Evolutionary conservation across 2,329 filamentous ascomycete species (phyloP), one percentile per base, ranked within the genome.

Genomic region (Gaeumannomyces sp.): DNA sequence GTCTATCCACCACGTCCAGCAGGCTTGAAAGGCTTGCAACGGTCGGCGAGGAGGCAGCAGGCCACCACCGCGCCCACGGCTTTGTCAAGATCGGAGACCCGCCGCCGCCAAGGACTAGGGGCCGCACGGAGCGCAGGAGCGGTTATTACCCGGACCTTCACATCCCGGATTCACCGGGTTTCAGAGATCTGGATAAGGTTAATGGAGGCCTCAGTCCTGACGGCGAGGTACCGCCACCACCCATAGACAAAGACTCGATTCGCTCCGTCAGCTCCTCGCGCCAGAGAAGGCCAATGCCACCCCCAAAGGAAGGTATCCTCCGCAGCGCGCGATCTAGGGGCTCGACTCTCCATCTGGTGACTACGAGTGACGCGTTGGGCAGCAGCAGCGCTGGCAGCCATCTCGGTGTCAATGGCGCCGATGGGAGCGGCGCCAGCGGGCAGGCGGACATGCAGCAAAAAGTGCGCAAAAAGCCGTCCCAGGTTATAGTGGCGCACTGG

Each of bases 1-100:
- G 94, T 57, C 81, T 98, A 60, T 98, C 95, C 67, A 92, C 91
- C 65, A 93, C 94, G 7, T 97, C 93, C 65, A 94, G 91, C 74
- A 88, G 93, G 45, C 79, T 97, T 8, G 92, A 95, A 73, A 86
- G 90, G 58, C 84, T 96, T 72, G 91, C 91, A 2, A 89, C 92
- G 68, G 90, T 94, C 16, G 88, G 93, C 66, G 92, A 96, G 74
- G 90, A 93, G 72, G 87, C 86, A 4, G 80, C 81, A 22, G 74
- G 77, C 13, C 80, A 84, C 7, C 38, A 19, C 45, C 45, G 45
- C 45, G 22, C 19, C 45, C 35, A 57, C 25, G 76, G 79, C 50
- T 76, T 78, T 31, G 72, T 79, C 60, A 77, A 73, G 62, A 68
- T 79, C 1, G 78, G 77, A 31, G 80, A 85, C 38, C 74, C 78